These are phyloP conservation scores for Tolypocladium album DNA, from an alignment of 2,329 filamentous ascomycete genomes.

Conservation along the genomic window DNA sequence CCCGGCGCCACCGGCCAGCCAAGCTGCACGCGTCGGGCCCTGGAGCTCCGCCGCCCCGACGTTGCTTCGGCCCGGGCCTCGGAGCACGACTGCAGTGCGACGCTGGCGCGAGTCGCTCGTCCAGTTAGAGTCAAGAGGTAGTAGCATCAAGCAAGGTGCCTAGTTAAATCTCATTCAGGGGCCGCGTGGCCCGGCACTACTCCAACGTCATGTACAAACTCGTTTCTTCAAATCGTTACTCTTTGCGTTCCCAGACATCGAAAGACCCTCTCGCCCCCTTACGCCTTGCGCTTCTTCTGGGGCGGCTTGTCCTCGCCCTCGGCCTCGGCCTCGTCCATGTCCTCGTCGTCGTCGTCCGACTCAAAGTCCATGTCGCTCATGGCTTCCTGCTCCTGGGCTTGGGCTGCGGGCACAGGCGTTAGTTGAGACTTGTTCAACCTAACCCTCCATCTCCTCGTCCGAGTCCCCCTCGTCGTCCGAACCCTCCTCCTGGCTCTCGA, in stretches of 20 bases:
- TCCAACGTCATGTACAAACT: not conserved
- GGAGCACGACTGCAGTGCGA: not conserved
- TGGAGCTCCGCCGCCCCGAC: not conserved
- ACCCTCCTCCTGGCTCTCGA: not conserved
- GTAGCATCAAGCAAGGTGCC: not conserved
- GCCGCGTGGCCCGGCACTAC: not conserved
- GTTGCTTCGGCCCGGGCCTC: not conserved
- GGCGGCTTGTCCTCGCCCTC: conserved; percentile 30
- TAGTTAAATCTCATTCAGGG: not conserved
- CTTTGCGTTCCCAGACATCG: not conserved
- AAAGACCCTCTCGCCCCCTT: conserved; percentile 3
- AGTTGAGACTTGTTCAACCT: not conserved
- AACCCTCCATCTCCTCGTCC: not conserved
- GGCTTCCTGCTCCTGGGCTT: conserved; percentile 56
- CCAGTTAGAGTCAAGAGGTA: not conserved
- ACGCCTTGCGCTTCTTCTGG: conserved; percentile 33
- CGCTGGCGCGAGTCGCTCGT: not conserved
- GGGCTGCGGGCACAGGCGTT: not conserved
- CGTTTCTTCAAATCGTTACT: not conserved
- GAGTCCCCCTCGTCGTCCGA: not conserved
- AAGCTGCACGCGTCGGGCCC: not conserved
- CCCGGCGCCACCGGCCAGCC: not conserved
- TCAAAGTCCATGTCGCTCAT: conserved; percentile 63
- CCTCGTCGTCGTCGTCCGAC: conserved; percentile 20
- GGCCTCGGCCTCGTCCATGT: conserved; percentile 39